phyloP scores from a whole-genome alignment of 495 filamentous ascomycete genomes.

The Penicillium lividum region DNA sequence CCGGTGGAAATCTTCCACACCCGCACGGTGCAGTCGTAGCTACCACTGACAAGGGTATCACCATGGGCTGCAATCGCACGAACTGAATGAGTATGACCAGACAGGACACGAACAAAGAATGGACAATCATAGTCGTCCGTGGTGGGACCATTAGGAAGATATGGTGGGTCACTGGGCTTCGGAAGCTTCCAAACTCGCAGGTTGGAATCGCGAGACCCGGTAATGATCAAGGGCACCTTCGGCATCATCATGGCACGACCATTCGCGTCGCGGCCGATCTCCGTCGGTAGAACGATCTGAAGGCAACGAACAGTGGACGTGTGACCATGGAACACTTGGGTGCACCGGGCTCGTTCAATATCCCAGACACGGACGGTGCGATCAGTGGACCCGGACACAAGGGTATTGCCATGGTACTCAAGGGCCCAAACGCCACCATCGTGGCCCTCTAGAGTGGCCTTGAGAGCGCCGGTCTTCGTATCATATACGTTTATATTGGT shows the following conservation, averaged over 20 bases:
- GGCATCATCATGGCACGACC: conserved; percentile 87
- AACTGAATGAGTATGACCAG: conserved; percentile 92
- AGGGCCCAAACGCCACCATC: conserved; percentile 98
- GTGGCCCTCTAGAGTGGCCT: conserved; percentile 82
- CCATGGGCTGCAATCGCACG: conserved; percentile 94
- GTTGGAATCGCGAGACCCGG: conserved; percentile 92
- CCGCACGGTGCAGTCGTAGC: conserved; percentile 93
- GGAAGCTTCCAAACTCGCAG: conserved; percentile 95
- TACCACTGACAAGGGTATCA: conserved; percentile 97
- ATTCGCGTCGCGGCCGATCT: conserved; percentile 68
- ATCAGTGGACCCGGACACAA: conserved; percentile 97
- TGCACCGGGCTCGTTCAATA: conserved; percentile 86
- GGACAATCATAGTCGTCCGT: conserved; percentile 84
- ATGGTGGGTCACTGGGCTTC: conserved; percentile 68
- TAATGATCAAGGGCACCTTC: conserved; percentile 91
- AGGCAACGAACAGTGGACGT: conserved; percentile 96
- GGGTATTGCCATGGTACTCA: conserved; percentile 90
- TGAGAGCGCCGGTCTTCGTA: conserved; percentile 86
- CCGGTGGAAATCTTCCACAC: conserved; percentile 98
- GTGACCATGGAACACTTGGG: conserved; percentile 94
- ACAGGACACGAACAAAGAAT: conserved; percentile 85
- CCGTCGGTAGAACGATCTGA: conserved; percentile 87
- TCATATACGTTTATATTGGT: conserved; percentile 98
- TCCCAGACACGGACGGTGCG: conserved; percentile 97
- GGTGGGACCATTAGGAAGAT: conserved; percentile 74